These are phyloP conservation scores for Gastrodia elata DNA, from an alignment of 106 monocot species.

Conservation along the genomic window DNA sequence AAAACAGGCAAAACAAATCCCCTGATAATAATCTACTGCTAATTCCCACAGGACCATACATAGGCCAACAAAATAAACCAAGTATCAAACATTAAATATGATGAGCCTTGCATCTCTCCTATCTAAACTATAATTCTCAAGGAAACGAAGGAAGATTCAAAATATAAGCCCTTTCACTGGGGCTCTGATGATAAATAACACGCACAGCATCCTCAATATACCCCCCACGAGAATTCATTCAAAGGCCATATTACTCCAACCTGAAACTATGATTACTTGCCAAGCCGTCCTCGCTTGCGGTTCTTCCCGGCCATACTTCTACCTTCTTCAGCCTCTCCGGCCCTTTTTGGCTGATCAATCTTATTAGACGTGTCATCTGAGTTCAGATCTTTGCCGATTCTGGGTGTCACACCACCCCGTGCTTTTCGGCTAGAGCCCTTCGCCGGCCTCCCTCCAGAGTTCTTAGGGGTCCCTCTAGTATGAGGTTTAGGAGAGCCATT, in stretches of 20 bases:
- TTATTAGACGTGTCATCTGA: not conserved
- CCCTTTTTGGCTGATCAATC: not conserved
- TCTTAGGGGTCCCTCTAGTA: not conserved
- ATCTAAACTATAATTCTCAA: not conserved
- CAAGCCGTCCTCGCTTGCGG: not conserved
- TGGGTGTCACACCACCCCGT: not conserved
- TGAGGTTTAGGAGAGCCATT: not conserved
- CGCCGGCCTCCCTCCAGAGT: not conserved
- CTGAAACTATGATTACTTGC: not conserved
- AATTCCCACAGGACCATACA: not conserved
- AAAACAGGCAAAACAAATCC: not conserved
- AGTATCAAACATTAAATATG: not conserved
- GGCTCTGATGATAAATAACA: too few species aligned
- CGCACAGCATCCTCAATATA: not conserved
- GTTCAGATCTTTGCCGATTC: not conserved
- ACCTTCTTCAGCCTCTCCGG: not conserved
- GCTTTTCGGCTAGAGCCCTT: not conserved
- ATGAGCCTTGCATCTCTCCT: not conserved
- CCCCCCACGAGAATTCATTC: not conserved
- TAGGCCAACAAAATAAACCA: not conserved
- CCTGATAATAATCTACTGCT: not conserved
- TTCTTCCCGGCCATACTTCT: not conserved
- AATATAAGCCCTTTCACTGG: not conserved
- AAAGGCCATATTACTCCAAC: slow-evolving; percentile 1
- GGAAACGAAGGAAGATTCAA: not conserved